Evolutionary conservation across 225 moss, liverwort and hornwort species (phyloP).

Genomic region (Marchantia paleacea): DNA sequence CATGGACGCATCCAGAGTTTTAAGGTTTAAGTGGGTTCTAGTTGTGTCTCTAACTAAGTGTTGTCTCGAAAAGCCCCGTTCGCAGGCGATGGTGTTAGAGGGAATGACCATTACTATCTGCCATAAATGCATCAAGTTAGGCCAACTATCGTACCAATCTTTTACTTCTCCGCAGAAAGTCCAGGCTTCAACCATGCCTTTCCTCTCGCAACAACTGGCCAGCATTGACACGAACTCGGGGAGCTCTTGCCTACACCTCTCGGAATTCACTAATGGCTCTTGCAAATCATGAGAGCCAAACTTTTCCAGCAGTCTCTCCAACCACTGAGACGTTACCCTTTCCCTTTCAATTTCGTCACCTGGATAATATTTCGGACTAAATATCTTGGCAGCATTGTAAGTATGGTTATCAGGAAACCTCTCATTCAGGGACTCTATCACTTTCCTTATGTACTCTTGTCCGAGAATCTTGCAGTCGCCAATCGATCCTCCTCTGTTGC

Average conservation of each 20-base stretch:
- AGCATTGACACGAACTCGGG: constrained; percentile 35
- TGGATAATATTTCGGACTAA: constrained; percentile 29
- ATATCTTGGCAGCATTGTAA: constrained; percentile 28
- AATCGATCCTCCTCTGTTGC: constrained; percentile 27
- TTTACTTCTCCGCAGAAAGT: constrained; percentile 32
- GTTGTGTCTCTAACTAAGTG: constrained; percentile 16
- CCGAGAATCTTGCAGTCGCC: constrained; percentile 32
- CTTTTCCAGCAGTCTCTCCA: constrained; percentile 29
- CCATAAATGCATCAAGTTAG: constrained; percentile 30
- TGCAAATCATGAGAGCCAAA: constrained; percentile 22
- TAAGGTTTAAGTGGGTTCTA: constrained; percentile 18
- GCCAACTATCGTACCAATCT: constrained; percentile 32
- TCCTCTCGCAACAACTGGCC: constrained; percentile 34
- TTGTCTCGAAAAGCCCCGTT: constrained; percentile 26
- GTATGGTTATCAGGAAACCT: constrained; percentile 26
- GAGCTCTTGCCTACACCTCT: constrained; percentile 28
- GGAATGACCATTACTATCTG: constrained; percentile 37
- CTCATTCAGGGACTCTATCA: constrained; percentile 25
- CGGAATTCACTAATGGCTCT: constrained; percentile 23
- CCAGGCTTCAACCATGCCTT: constrained; percentile 32
- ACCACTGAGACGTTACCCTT: constrained; percentile 27
- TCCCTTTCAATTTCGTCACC: constrained; percentile 25
- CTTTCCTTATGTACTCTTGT: constrained; percentile 23
- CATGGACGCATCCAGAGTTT: constrained; percentile 26
- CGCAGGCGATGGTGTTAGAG: constrained; percentile 27